phyloP scores from a whole-genome alignment of 1,139 yeast genomes.

The Protomyces macrosporus region DNA sequence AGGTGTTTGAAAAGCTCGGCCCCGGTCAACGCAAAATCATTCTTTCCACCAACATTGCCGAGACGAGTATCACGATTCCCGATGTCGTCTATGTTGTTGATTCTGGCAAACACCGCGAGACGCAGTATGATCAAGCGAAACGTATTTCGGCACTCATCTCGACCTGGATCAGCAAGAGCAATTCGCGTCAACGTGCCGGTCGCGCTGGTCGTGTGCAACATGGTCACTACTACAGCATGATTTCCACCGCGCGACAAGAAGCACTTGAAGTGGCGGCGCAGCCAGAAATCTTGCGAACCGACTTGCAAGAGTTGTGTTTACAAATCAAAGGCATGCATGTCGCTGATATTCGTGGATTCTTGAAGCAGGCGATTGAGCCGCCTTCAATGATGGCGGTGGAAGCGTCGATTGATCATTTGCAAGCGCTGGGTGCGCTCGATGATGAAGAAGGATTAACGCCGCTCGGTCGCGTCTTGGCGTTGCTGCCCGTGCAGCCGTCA shows the following conservation, averaged over 20 bases:
- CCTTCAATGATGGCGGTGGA: slow-evolving; percentile 52
- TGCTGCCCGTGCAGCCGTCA: slow-evolving; percentile 59
- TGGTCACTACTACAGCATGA: slow-evolving; percentile 67
- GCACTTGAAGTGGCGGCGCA: slow-evolving; percentile 58
- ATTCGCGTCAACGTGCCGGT: slow-evolving; percentile 72
- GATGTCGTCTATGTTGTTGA: slow-evolving; percentile 81
- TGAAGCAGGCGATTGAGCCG: slow-evolving; percentile 63
- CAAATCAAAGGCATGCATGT: slow-evolving; percentile 78
- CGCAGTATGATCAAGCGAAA: slow-evolving; percentile 54
- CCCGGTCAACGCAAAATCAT: slow-evolving; percentile 57
- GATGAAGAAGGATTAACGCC: slow-evolving; percentile 52
- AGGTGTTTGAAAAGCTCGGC: slow-evolving; percentile 53
- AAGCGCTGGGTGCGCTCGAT: slow-evolving; percentile 49
- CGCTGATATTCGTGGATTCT: slow-evolving; percentile 48
- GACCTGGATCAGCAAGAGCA: slow-evolving; percentile 73
- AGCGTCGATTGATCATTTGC: slow-evolving; percentile 54
- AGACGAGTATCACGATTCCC: slow-evolving; percentile 71
- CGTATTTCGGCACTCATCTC: slow-evolving; percentile 63
- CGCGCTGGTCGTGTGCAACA: slow-evolving; percentile 79
- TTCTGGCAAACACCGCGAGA: slow-evolving; percentile 64
- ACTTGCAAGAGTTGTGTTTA: slow-evolving; percentile 64
- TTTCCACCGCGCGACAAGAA: slow-evolving; percentile 48
- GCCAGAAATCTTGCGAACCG: slow-evolving; percentile 71
- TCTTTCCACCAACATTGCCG: slow-evolving; percentile 71
- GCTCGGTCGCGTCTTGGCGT: slow-evolving; percentile 45